Conservation (phyloP, 305 asterid genomes). For the Fraxinus nigra region DNA sequence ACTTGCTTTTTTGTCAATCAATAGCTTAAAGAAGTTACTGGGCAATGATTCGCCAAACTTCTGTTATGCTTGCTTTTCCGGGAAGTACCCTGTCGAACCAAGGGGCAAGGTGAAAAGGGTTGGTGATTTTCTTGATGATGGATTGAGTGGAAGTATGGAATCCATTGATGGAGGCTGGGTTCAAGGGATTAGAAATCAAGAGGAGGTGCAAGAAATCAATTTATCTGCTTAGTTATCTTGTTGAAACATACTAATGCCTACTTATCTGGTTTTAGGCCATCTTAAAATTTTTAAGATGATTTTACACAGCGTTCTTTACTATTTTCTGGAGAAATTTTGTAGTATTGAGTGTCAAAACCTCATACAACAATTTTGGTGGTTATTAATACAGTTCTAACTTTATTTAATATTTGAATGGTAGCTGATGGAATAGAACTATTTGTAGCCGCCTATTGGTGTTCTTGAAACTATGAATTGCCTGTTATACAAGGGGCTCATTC, state of each 20-base stretch:
- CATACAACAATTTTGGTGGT: background rate
- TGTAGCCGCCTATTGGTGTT: background rate
- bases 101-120: conserved; percentile 45
- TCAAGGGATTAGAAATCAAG: conserved; percentile 17
- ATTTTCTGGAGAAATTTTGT: background rate
- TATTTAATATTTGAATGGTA: background rate
- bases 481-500: background rate
- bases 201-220: background rate
- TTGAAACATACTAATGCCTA: background rate
- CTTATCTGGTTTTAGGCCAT: background rate
- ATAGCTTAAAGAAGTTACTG: conserved; percentile 14
- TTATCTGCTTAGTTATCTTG: background rate
- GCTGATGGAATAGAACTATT: background rate
- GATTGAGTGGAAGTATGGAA: conserved; percentile 36
- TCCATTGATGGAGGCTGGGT: conserved; percentile 45
- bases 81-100: conserved; percentile 40
- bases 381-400: background rate
- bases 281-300: background rate
- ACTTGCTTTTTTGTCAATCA: conserved; percentile 13
- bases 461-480: background rate
- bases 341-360: background rate
- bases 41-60: conserved; percentile 9
- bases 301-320: background rate
- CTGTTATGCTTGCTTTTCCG: conserved; percentile 30
- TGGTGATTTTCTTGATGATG: conserved; percentile 46